Evolutionary conservation across 768 basidiomycete genomes (phyloP), one percentile per base, ranked within the genome.

Genomic region (Russula foetens): DNA sequence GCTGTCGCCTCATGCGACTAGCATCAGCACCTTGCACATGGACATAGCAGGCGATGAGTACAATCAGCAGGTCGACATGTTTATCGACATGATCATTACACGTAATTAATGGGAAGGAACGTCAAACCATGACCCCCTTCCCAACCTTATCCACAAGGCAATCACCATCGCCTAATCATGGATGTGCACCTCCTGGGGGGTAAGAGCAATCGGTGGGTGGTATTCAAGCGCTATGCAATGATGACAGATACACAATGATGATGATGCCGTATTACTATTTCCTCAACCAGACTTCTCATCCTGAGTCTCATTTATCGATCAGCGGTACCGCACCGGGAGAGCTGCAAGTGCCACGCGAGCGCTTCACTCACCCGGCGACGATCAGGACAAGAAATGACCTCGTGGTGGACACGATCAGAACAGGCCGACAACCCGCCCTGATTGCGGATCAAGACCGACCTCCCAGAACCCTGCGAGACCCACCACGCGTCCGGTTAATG

Each of bases 361-460:
- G 39, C 26, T 24, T 33, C 41, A 35, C 31, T 33, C 29, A 66
- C 63, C 66, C 67, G 53, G 62, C 60, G 61, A 68, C 63, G 63
- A 71, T 71, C 70, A 72, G 69, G 59, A 68, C 69, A 71, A 71
- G 70, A 70, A 29, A 49, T 46, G 53, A n/a, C 33, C 43, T 38
- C 29, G 31, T 39, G 43, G 21, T 53, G 48, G 39, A 23, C 21
- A 46, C 49, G 50, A 62, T 71, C 80, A 96, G 80, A 95, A 97
- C 56, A 97, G 78, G 46, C 94, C 94, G 60, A 92, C 77, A 48
- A 93, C 91, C 44, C 84, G 79, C 55, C 94, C 94, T 3, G 84
- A 84, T 68, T 88, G 83, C 28, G 81, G 78, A 71, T 92, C 88
- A 17, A 93, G 79, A 31, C 83, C 88, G 64, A 92, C 90, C 73